phyloP scores from a whole-genome alignment of 805 yeast species.

The Kodamaea nitidulidarum region DNA sequence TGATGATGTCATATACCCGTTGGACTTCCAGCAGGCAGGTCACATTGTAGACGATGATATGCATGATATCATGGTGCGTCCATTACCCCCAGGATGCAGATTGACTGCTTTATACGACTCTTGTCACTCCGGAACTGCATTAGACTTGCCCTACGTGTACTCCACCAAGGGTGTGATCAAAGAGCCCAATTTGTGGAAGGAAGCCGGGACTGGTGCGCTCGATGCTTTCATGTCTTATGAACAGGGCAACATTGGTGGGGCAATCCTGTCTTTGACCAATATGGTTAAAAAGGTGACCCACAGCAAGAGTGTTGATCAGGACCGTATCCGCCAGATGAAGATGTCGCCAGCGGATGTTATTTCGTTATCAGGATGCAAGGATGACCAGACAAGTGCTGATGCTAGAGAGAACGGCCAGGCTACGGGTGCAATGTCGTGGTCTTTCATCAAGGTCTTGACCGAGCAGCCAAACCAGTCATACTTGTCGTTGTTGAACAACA shows the following conservation, averaged over 20 bases:
- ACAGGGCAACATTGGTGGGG: constrained; percentile 36
- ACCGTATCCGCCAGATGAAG: constrained; percentile 26
- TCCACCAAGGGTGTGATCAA: constrained; percentile 39
- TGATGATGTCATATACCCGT: constrained; percentile 36
- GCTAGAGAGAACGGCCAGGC: constrained; percentile 31
- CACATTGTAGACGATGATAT: constrained; percentile 35
- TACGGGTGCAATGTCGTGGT: constrained; percentile 41
- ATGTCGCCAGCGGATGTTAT: constrained; percentile 38
- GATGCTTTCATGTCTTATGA: constrained; percentile 29
- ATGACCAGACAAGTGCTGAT: constrained; percentile 40
- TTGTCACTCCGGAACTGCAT: constrained; percentile 40
- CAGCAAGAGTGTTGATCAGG: constrained; percentile 16
- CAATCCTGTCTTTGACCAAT: constrained; percentile 32
- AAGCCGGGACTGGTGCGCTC: constrained; percentile 34
- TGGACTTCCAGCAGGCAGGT: constrained; percentile 32
- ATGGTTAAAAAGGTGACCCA: constrained; percentile 30
- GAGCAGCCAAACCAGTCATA: constrained; percentile 31
- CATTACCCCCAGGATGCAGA: constrained; percentile 34
- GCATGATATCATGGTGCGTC: constrained; percentile 37
- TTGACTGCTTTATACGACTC: constrained; percentile 38
- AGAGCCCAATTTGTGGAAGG: constrained; percentile 35
- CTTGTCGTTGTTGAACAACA: constrained; percentile 33
- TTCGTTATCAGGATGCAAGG: constrained; percentile 36
- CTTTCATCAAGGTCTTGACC: constrained; percentile 27
- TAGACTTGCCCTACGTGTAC: constrained; percentile 38